Percentiles rank a stretch among this genome's conserved stretches.
These are phyloP conservation scores for Pseudohyphozyma bogoriensis DNA, from an alignment of 768 basidiomycete genomes.

Conservation along the genomic window DNA sequence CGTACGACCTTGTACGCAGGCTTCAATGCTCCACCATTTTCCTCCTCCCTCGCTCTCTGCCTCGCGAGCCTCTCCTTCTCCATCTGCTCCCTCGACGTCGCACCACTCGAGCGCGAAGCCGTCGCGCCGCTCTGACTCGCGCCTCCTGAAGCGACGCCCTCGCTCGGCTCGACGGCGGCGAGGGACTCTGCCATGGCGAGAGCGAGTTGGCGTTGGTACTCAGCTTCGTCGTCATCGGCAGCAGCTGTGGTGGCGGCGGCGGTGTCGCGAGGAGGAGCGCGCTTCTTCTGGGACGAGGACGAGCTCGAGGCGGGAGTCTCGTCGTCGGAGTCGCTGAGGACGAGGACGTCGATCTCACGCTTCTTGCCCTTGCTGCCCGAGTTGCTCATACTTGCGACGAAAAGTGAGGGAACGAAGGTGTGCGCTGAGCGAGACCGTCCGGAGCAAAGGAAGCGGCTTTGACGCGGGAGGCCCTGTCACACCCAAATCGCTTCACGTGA, in stretches of 20 bases:
- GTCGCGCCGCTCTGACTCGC: not conserved
- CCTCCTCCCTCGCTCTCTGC: not conserved
- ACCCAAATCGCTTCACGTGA: too few relatives aligned
- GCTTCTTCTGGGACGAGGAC: too few relatives aligned
- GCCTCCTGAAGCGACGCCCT: not conserved
- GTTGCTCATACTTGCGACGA: too few relatives aligned
- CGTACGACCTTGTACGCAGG: not conserved
- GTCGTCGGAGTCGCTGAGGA: not conserved
- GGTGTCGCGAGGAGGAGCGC: too few relatives aligned
- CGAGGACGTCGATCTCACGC: not conserved
- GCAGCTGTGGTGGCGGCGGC: not conserved
- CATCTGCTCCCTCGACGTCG: conserved; percentile 4
- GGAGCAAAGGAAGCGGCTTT: too few relatives aligned
- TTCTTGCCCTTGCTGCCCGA: too few relatives aligned
- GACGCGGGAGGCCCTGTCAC: too few relatives aligned
- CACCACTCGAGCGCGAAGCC: not conserved
- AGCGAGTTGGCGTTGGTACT: not conserved
- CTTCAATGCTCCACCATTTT: not conserved
- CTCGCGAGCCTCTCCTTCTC: conserved; percentile 16
- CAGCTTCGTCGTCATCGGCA: not conserved
- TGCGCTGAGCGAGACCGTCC: too few relatives aligned
- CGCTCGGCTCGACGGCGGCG: not conserved
- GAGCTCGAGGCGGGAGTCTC: not conserved
- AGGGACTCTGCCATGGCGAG: not conserved
- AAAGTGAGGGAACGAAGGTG: too few relatives aligned